Evolutionary conservation across 176 grass and related monocot species (phyloP).

Genomic region (Cenchrus fungigraminus): DNA sequence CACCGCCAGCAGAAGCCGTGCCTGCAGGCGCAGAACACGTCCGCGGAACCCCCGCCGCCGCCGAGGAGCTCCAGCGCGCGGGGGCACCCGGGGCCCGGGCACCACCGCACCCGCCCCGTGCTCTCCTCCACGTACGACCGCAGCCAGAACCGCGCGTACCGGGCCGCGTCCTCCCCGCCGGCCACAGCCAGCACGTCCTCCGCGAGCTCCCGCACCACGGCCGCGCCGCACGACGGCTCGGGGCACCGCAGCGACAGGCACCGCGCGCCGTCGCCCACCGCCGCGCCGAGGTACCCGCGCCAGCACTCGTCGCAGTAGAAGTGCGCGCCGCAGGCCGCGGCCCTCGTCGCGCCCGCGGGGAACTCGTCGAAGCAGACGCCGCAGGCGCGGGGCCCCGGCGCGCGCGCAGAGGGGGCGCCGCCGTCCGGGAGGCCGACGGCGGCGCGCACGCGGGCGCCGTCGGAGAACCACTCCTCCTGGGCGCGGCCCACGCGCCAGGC

Average conservation of each 20-base stretch:
- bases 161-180: neutral
- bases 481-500: neutral
- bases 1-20: constrained; percentile 42
- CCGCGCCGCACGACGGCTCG: constrained; percentile 14
- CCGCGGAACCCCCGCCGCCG: neutral
- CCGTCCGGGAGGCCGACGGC: neutral
- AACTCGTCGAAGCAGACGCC: neutral
- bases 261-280: constrained; percentile 20
- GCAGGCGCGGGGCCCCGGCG: neutral
- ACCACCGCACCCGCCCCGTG: constrained; percentile 25
- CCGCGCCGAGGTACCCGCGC: constrained; percentile 20
- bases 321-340: constrained; percentile 21
- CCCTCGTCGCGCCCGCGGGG: neutral
- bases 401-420: neutral
- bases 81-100: constrained; percentile 29
- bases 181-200: neutral
- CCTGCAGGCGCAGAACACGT: constrained; percentile 20
- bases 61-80: neutral
- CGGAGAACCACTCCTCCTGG: constrained; percentile 37
- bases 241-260: constrained; percentile 44
- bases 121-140: constrained; percentile 25
- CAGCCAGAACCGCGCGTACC: constrained; percentile 19
- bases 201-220: constrained; percentile 25
- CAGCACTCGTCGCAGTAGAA: constrained; percentile 31
- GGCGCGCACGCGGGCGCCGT: constrained; percentile 12